phyloP scores from a whole-genome alignment of 306 rosid genomes.

The Adenanthera pavonina region DNA sequence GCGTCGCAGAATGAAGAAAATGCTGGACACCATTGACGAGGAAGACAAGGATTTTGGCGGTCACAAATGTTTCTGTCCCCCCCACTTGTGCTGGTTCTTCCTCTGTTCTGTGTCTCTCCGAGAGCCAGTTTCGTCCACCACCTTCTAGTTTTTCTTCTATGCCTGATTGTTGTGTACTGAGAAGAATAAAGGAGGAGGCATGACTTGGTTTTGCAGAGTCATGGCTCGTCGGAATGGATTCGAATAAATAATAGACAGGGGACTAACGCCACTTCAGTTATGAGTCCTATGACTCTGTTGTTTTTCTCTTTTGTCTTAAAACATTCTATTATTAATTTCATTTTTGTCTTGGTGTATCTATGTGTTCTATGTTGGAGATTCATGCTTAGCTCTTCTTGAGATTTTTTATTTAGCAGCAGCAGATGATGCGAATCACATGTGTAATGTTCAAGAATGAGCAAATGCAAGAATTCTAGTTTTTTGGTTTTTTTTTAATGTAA shows the following conservation, averaged over 20 bases:
- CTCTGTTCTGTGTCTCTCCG: neutral
- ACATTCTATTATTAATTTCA: neutral
- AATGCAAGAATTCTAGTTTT: neutral
- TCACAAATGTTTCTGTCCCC: constrained; percentile 40
- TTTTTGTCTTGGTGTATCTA: neutral
- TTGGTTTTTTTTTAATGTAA: too few relatives aligned
- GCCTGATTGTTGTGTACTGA: neutral
- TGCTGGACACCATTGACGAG: constrained; percentile 55
- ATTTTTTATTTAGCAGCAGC: neutral
- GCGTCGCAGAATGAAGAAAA: constrained; percentile 38
- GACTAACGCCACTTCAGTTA: neutral
- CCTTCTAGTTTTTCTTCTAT: neutral
- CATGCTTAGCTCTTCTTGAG: neutral
- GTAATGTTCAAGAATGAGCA: neutral
- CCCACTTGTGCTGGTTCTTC: constrained; percentile 19
- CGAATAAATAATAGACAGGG: constrained; percentile 7
- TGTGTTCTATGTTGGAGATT: neutral
- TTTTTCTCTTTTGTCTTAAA: neutral
- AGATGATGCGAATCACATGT: neutral
- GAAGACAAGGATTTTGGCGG: constrained; percentile 48
- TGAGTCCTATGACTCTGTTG: neutral
- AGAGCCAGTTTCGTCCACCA: constrained; percentile 14
- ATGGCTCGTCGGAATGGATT: neutral
- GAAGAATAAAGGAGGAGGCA: constrained; percentile 3
- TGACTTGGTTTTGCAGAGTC: neutral